A percentile compares a stretch with the other conserved stretches of the same genome.
Evolutionary conservation across 495 filamentous ascomycete species (phyloP).

Genomic region (Penicillium longicatenatum): DNA sequence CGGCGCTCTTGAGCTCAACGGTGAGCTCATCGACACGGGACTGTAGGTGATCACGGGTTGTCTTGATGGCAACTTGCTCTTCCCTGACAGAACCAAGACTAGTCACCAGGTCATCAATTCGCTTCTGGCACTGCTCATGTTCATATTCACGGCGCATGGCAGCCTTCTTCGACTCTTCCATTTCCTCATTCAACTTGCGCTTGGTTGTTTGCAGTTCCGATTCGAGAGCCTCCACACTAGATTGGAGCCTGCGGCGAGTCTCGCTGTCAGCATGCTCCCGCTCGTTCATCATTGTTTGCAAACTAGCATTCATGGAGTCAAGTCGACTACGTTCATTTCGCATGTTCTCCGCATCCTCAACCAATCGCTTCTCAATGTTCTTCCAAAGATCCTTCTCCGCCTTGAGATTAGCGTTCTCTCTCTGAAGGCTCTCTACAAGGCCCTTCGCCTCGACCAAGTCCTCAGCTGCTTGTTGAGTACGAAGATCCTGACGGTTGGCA

Average conservation of each 20-base stretch:
- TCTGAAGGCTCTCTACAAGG: conserved; percentile 81
- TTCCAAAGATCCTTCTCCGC: conserved; percentile 92
- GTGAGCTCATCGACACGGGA: conserved; percentile 82
- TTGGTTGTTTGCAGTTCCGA: conserved; percentile 75
- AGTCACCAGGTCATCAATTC: conserved; percentile 85
- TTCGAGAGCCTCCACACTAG: conserved; percentile 74
- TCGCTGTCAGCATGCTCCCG: conserved; percentile 85
- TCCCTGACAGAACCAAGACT: conserved; percentile 77
- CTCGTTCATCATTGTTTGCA: conserved; percentile 87
- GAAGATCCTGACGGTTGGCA: conserved; percentile 84
- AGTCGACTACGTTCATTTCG: conserved; percentile 79
- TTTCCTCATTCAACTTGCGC: conserved; percentile 78
- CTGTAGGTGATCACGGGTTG: conserved; percentile 83
- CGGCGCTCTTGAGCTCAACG: conserved; percentile 81
- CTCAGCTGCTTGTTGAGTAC: conserved; percentile 88
- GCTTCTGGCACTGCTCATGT: conserved; percentile 77
- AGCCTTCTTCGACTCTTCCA: conserved; percentile 78
- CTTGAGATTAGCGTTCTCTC: conserved; percentile 88
- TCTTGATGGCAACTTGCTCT: conserved; percentile 79
- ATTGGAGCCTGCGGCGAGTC: conserved; percentile 72
- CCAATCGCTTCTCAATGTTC: conserved; percentile 82
- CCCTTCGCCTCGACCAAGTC: conserved; percentile 86
- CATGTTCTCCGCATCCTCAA: conserved; percentile 81
- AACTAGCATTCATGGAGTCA: conserved; percentile 72
- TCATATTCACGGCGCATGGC: conserved; percentile 86